Conservation (phyloP, 2,329 filamentous ascomycete genomes). For the Nannizzia gypsea region DNA sequence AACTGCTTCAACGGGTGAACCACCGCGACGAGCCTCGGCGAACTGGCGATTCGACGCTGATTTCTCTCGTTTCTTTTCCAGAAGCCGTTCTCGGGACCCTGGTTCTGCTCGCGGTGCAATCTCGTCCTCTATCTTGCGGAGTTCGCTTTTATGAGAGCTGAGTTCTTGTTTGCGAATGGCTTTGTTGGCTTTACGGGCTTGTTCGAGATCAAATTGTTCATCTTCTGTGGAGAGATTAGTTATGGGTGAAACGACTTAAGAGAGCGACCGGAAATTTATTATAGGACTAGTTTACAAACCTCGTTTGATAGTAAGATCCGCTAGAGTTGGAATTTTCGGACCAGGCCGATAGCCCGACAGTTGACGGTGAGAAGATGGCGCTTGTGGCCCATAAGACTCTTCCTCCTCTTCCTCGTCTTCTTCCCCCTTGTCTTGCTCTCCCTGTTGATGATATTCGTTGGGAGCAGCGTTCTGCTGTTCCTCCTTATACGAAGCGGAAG, state of each 20-base stretch:
- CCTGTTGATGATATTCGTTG: slow-evolving; percentile 13
- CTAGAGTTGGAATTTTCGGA: slow-evolving; percentile 54
- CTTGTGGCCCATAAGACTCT: slow-evolving; percentile 50
- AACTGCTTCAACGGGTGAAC: slow-evolving; percentile 55
- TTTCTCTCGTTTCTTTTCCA: slow-evolving; percentile 71
- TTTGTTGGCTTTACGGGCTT: slow-evolving; percentile 52
- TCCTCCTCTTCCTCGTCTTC: slow-evolving; percentile 47
- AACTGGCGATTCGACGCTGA: slow-evolving; percentile 66
- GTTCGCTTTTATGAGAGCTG: slow-evolving; percentile 23
- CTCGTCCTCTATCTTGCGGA: slow-evolving; percentile 48
- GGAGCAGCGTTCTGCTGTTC: background rate
- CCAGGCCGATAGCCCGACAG: slow-evolving; percentile 29
- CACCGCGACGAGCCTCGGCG: slow-evolving; percentile 44
- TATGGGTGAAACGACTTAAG: background rate
- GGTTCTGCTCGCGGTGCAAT: slow-evolving; percentile 70
- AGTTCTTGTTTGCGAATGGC: slow-evolving; percentile 56
- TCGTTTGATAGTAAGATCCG: slow-evolving; percentile 57
- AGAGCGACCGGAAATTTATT: slow-evolving; percentile 17
- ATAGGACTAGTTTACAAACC: slow-evolving; percentile 18
- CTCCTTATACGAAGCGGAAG: background rate
- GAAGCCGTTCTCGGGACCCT: slow-evolving; percentile 66
- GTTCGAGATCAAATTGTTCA: slow-evolving; percentile 40
- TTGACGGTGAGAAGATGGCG: slow-evolving; percentile 17
- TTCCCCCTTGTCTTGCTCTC: slow-evolving; percentile 29
- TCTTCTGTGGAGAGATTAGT: slow-evolving; percentile 24